Conservation (phyloP, 768 basidiomycete genomes). For the Russula earlei region DNA sequence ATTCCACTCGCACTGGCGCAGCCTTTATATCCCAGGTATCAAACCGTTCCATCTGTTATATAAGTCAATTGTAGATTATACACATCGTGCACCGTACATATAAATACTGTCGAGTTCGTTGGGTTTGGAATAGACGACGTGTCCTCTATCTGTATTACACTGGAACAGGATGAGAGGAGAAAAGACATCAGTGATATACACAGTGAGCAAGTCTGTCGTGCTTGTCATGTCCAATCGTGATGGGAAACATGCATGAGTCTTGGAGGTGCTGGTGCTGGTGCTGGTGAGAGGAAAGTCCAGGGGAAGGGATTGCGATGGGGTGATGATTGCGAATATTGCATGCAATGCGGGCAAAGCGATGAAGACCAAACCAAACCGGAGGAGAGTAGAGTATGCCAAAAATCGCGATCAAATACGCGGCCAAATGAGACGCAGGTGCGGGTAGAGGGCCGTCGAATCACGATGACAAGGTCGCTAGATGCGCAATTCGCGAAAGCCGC, state of each 20-base stretch:
- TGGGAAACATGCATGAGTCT: conserved; percentile 1
- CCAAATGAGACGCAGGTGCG: neutral
- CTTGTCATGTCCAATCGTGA: conserved; percentile 4
- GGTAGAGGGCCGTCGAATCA: neutral
- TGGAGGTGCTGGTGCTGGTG: neutral
- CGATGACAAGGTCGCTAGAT: conserved; percentile 33
- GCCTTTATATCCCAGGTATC: neutral
- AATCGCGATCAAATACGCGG: neutral
- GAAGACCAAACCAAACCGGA: neutral
- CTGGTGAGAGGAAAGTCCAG: neutral
- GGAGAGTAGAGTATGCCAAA: neutral
- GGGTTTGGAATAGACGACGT: conserved; percentile 1
- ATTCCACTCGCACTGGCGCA: neutral
- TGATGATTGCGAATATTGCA: conserved; percentile 5
- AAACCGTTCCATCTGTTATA: neutral
- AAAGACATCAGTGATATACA: conserved; percentile 14
- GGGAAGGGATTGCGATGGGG: neutral
- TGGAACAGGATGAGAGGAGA: neutral
- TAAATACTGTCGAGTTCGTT: conserved; percentile 16
- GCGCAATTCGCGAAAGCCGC: conserved; percentile 70
- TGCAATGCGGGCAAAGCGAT: neutral
- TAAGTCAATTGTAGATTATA: conserved; percentile 19
- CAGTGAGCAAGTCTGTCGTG: conserved; percentile 8
- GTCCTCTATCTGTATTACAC: conserved; percentile 14
- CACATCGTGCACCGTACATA: conserved; percentile 15